Percentiles rank a stretch among this genome's conserved stretches.
Evolutionary conservation across 148 eudicot genomes (phyloP).

Genomic region (Nepenthes gracilis): DNA sequence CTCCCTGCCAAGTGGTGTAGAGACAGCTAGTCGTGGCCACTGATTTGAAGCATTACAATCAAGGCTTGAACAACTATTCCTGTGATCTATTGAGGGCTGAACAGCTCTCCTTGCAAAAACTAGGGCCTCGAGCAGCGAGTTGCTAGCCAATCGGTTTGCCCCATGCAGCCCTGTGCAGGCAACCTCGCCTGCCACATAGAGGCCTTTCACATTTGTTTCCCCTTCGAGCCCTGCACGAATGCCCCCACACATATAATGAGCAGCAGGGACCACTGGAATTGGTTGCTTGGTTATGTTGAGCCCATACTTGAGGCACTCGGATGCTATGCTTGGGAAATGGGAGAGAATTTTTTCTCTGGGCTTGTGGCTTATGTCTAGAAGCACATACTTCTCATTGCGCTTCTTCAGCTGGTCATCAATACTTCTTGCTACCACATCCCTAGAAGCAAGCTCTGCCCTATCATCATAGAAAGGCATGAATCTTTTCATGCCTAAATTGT

Average conservation of each 20-base stretch:
- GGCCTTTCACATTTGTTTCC: conserved; percentile 73
- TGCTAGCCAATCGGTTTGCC: conserved; percentile 91
- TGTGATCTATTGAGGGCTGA: conserved; percentile 70
- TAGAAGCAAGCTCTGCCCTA: conserved; percentile 83
- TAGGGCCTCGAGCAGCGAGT: conserved; percentile 87
- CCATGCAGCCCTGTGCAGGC: conserved; percentile 98
- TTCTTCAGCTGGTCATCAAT: conserved; percentile 91
- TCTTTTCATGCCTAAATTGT: conserved; percentile 74
- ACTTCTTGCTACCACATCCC: conserved; percentile 89
- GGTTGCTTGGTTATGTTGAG: conserved; percentile 79
- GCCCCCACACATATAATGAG: conserved; percentile 99
- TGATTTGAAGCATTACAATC: conserved; percentile 20
- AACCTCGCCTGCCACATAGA: conserved; percentile 91
- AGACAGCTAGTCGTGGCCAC: conserved; percentile 55
- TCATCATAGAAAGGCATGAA: conserved; percentile 85
- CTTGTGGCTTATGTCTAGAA: conserved; percentile 87
- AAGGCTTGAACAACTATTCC: conserved; percentile 19
- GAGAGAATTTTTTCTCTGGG: conserved; percentile 65
- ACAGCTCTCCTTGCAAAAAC: conserved; percentile 93
- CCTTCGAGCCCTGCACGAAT: conserved; percentile 84
- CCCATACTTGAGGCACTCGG: conserved; percentile 75
- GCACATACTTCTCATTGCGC: conserved; percentile 69
- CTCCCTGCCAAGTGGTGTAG: conserved; percentile 31
- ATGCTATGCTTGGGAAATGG: conserved; percentile 90
- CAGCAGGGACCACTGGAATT: conserved; percentile 94